Conservation (phyloP, 2,329 filamentous ascomycete species). For the Claviceps monticola region DNA sequence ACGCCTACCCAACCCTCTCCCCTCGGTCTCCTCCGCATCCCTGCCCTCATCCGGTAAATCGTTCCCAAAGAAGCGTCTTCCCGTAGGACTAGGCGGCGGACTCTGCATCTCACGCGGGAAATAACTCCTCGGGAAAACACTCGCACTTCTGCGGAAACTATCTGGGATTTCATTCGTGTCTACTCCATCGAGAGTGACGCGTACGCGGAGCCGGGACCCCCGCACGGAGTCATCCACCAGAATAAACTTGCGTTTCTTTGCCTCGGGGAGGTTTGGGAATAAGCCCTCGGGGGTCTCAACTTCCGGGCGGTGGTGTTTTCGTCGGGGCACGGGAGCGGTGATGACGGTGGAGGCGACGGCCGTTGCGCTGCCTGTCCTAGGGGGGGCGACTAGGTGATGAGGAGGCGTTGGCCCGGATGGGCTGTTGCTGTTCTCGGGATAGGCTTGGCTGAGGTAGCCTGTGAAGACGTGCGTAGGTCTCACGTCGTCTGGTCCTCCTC, state of each 20-base stretch:
- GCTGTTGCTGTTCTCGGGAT: constrained; percentile 33
- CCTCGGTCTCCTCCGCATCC: constrained; percentile 30
- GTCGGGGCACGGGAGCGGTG: constrained; percentile 12
- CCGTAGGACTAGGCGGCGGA: constrained; percentile 61
- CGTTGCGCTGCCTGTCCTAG: no score
- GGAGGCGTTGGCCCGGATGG: constrained; percentile 45
- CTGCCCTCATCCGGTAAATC: constrained; percentile 35
- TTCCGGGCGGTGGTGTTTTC: constrained; percentile 27
- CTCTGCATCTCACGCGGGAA: constrained; percentile 89
- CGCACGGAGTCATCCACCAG: constrained; percentile 82
- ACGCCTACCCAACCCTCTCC: constrained; percentile 25
- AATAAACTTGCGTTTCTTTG: constrained; percentile 92
- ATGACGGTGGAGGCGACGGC: no score
- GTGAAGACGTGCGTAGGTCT: constrained; percentile 64
- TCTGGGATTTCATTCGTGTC: constrained; percentile 94
- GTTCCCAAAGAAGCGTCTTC: constrained; percentile 60
- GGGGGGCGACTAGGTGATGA: not conserved
- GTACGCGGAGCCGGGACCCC: constrained; percentile 68
- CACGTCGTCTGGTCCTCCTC: constrained; percentile 45
- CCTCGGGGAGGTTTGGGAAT: constrained; percentile 78
- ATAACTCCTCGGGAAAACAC: constrained; percentile 82
- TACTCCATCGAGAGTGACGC: constrained; percentile 84
- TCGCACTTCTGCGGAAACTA: constrained; percentile 80
- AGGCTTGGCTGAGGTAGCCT: constrained; percentile 49
- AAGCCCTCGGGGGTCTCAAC: constrained; percentile 53